Percentiles rank a stretch among this genome's conserved stretches.
Evolutionary conservation across 179 eudicot genomes (phyloP).

Genomic region (Pouteria campechiana): DNA sequence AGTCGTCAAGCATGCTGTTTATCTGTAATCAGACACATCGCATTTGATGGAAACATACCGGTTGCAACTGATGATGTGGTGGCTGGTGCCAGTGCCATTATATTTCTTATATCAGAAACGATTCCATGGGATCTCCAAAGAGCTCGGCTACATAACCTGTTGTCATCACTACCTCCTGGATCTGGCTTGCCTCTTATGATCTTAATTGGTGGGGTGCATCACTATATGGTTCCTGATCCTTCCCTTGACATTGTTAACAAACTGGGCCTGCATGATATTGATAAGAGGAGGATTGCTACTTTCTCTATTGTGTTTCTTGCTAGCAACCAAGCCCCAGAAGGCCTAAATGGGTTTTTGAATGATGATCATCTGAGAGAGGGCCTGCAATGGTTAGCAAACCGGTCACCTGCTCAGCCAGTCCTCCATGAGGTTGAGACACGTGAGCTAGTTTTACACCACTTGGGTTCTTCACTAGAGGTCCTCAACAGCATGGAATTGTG

Average conservation of each 20-base stretch:
- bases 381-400: conserved; percentile 66
- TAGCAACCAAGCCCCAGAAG: conserved; percentile 21
- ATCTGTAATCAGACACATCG: conserved; percentile 48
- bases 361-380: conserved; percentile 62
- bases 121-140: conserved; percentile 58
- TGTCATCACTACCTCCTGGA: conserved; percentile 44
- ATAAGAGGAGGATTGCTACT: conserved; percentile 37
- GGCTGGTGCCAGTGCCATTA: conserved; percentile 52
- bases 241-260: conserved; percentile 22
- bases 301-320: conserved; percentile 30
- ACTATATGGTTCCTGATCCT: conserved; percentile 17
- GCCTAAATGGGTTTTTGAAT: conserved; percentile 52
- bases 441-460: conserved; percentile 44
- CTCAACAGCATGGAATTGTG: conserved; percentile 24
- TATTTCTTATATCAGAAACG: conserved; percentile 51
- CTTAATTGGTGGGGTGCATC: conserved; percentile 25
- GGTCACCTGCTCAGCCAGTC: conserved; percentile 53
- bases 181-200: conserved; percentile 66
- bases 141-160: conserved; percentile 45
- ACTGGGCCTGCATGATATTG: conserved; percentile 60
- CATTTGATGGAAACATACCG: conserved; percentile 22
- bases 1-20: conserved; percentile 39
- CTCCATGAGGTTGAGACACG: conserved; percentile 34
- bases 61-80: conserved; percentile 20
- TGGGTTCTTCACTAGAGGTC: conserved; percentile 34